A percentile compares a stretch with the other conserved stretches of the same genome.
These are phyloP conservation scores for Wickerhamomyces strasburgensis DNA, from an alignment of 805 yeast species.

Conservation along the genomic window DNA sequence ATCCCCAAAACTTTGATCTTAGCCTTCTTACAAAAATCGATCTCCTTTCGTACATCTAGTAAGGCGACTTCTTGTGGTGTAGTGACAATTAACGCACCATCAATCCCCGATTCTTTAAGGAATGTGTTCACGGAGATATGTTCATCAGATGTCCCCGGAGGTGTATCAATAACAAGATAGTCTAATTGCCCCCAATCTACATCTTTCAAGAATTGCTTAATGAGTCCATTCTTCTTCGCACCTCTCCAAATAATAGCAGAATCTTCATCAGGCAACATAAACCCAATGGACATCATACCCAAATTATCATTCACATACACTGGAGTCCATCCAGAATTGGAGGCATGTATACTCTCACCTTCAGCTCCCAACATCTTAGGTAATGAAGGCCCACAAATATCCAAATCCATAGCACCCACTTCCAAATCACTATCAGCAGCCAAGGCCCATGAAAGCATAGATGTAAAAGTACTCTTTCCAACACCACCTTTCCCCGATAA, in stretches of 20 bases:
- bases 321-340: conserved; percentile 94
- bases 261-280: conserved; percentile 89
- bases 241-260: conserved; percentile 98
- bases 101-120: conserved; percentile 84
- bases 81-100: conserved; percentile 92
- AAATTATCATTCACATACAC: conserved; percentile 92
- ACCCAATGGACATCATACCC: conserved; percentile 93
- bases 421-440: conserved; percentile 66
- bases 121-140: conserved; percentile 87
- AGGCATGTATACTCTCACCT: conserved; percentile 80
- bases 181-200: conserved; percentile 93
- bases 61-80: conserved; percentile 98
- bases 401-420: conserved; percentile 95
- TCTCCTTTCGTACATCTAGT: conserved; percentile 91
- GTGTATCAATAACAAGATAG: conserved; percentile 89
- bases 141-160: conserved; percentile 98
- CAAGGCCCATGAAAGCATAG: conserved; percentile 95
- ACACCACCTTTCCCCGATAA: conserved; percentile 93
- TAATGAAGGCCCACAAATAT: conserved; percentile 95
- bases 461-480: conserved; percentile 93
- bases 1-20: conserved; percentile 79
- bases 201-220: conserved; percentile 89
- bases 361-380: conserved; percentile 93
- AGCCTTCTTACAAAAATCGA: conserved; percentile 91
- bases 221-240: conserved; percentile 87